Base-by-base conservation (phyloP, 192 early-diverging fungal genomes). In the Coemansia sp. region DNA sequence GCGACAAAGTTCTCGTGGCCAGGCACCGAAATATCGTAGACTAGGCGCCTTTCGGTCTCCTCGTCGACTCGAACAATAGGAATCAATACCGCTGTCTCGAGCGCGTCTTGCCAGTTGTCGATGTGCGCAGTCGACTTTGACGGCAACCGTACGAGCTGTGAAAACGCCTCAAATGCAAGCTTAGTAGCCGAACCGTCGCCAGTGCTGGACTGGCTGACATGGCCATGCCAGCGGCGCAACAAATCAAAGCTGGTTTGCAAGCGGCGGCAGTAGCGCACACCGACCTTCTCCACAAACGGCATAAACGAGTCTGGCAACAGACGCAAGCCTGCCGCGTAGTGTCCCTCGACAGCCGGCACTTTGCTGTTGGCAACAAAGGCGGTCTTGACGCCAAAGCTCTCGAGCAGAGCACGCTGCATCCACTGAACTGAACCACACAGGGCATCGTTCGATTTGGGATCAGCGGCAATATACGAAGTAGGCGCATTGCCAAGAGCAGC, bases 1-100 rank as follows among this genome's bases (percentile, higher is more conserved):
- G 86, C 85, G n/a, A 86, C 78, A 75, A 86, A 86, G 72, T 80
- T 86, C 34, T 86, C 85, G 47, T 72, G 79, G 41, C 24, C 67
- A 4, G 85, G 85, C 22, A 86, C 85, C 3, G 85, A 72, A 31
- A 86, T 71, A 49, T 86, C 85, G 46, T 84, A 86, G n/a, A 86
- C 85, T 20, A 76, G 55, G 43, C 65, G 74, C 3, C 24, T 40
- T 18, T 33, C 36, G 0, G 66, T 43, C 42, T 78, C 76, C 2
- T 36, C 42, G 1, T 46, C 43, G 1, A 84, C 65, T 9, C 60
- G 55, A 16, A 59, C 44, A 11, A 83, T 65, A 1, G 76, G 73
- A 12, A 83, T 41, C 41, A 75, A 60, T n/a, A 83, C 54, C 41
- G 80, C 65, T 13, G 67, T 70, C 22, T 65, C 64, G 9, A n/a